These are phyloP conservation scores for Wallacemonas collosoma DNA, from an alignment of 208 protist species.

Conservation along the genomic window DNA sequence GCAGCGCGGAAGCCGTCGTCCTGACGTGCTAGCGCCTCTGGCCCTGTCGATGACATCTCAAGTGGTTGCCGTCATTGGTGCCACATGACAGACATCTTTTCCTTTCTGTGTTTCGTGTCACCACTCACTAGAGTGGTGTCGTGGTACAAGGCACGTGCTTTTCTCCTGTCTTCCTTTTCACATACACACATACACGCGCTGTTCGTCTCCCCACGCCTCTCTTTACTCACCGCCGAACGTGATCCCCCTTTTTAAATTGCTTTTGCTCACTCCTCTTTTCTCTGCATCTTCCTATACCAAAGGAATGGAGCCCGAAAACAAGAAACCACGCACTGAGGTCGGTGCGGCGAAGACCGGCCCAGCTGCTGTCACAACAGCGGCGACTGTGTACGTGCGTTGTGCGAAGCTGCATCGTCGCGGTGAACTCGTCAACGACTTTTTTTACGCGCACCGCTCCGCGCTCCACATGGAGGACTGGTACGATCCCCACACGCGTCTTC, in stretches of 20 bases:
- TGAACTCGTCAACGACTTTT: slow-evolving; percentile 77
- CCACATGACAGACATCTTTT: not conserved
- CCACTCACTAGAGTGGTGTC: not conserved
- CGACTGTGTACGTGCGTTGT: slow-evolving; percentile 77
- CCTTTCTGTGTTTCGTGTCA: too few species aligned
- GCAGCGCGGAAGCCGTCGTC: too few species aligned
- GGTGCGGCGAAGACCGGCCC: not conserved
- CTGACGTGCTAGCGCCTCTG: too few species aligned
- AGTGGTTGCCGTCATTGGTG: not conserved
- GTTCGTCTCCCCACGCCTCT: too few species aligned
- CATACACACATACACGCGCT: too few species aligned
- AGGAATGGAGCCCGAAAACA: slow-evolving; percentile 12
- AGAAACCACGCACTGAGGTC: slow-evolving; percentile 11
- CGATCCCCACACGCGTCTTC: slow-evolving; percentile 6
- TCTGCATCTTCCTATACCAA: not conserved
- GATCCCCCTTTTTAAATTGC: not conserved
- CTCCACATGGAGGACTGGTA: slow-evolving; percentile 55
- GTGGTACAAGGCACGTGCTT: not conserved
- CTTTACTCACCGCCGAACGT: not conserved
- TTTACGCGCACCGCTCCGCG: slow-evolving; percentile 42
- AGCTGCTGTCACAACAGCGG: not conserved
- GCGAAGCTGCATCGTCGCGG: slow-evolving; percentile 50
- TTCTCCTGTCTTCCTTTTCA: not conserved
- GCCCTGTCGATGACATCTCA: not conserved
- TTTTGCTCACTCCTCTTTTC: not conserved